phyloP scores from a whole-genome alignment of 2,329 filamentous ascomycete species.

The Ceratocystis harringtonii region DNA sequence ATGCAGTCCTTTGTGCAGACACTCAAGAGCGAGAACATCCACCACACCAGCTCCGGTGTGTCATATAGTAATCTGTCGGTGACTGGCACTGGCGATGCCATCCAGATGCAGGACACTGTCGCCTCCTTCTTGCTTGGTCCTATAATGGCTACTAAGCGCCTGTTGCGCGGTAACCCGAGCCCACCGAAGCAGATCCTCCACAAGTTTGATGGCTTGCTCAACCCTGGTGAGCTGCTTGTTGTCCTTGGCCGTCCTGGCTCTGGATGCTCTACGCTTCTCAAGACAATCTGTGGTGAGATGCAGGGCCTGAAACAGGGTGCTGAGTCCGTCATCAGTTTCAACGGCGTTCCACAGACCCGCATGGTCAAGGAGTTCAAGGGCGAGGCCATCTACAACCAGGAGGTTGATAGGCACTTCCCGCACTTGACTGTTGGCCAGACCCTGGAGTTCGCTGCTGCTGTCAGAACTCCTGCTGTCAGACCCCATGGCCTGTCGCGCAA shows the following conservation, averaged over 20 bases:
- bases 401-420: conserved; percentile 61
- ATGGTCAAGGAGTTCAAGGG: conserved; percentile 48
- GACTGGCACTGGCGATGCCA: conserved; percentile 47
- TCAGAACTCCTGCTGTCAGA: conserved; percentile 50
- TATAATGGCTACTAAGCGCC: conserved; percentile 29
- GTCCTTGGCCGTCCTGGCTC: conserved; percentile 53
- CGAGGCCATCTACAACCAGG: conserved; percentile 60
- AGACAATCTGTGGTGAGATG: conserved; percentile 45
- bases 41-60: conserved; percentile 40
- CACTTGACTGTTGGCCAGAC: conserved; percentile 65
- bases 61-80: conserved; percentile 52
- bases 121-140: conserved; percentile 43
- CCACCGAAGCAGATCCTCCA: conserved; percentile 44
- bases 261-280: conserved; percentile 50
- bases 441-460: conserved; percentile 54
- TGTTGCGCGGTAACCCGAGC: conserved; percentile 23
- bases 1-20: conserved; percentile 26
- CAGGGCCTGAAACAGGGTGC: conserved; percentile 40
- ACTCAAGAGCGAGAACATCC: conserved; percentile 41
- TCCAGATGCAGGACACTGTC: conserved; percentile 56
- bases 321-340: conserved; percentile 42
- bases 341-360: conserved; percentile 38
- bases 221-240: conserved; percentile 50
- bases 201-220: conserved; percentile 48
- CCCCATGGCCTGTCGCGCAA: conserved; percentile 45